Conservation (phyloP, 116 monocot genomes). For the Cymodocea nodosa region DNA sequence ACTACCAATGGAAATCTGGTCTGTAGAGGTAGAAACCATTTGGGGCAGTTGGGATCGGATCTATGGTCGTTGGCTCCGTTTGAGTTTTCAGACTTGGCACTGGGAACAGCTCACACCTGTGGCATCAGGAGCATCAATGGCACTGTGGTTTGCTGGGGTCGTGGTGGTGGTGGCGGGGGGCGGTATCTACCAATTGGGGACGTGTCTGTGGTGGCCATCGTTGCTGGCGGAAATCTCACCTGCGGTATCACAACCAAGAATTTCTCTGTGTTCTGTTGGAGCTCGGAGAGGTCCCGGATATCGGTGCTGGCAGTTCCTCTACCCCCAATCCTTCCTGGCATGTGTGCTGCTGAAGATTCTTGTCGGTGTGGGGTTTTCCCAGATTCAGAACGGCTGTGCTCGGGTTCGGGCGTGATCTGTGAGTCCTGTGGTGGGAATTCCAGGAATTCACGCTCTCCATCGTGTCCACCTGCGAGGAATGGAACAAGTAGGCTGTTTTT, state of each 20-base stretch:
- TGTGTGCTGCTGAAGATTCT: slow-evolving; percentile 21
- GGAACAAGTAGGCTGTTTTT: slow-evolving; percentile 21
- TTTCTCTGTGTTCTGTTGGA: slow-evolving; percentile 69
- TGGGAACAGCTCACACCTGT: slow-evolving; percentile 55
- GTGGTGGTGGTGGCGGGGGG: slow-evolving; percentile 13
- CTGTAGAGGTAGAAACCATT: slow-evolving; percentile 48
- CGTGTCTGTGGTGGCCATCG: slow-evolving; percentile 37
- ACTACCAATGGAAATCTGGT: slow-evolving; percentile 20
- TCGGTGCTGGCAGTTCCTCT: slow-evolving; percentile 14
- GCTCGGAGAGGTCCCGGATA: neutral
- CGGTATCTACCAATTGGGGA: slow-evolving; percentile 11
- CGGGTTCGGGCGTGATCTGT: slow-evolving; percentile 56
- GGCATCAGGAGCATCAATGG: slow-evolving; percentile 29
- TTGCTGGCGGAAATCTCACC: slow-evolving; percentile 62
- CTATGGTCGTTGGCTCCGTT: slow-evolving; percentile 12
- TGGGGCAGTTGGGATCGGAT: slow-evolving; percentile 21
- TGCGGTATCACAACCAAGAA: slow-evolving; percentile 52
- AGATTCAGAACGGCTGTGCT: slow-evolving; percentile 42
- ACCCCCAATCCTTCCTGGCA: slow-evolving; percentile 53
- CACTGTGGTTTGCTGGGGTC: slow-evolving; percentile 67
- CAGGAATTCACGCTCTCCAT: slow-evolving; percentile 1
- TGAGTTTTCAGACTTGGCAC: slow-evolving; percentile 33
- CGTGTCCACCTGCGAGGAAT: slow-evolving; percentile 9
- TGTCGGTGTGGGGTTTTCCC: slow-evolving; percentile 38
- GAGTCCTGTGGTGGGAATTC: slow-evolving; percentile 5